These are phyloP conservation scores for Neonectria magnoliae DNA, from an alignment of 2,329 filamentous ascomycete species.

Conservation along the genomic window DNA sequence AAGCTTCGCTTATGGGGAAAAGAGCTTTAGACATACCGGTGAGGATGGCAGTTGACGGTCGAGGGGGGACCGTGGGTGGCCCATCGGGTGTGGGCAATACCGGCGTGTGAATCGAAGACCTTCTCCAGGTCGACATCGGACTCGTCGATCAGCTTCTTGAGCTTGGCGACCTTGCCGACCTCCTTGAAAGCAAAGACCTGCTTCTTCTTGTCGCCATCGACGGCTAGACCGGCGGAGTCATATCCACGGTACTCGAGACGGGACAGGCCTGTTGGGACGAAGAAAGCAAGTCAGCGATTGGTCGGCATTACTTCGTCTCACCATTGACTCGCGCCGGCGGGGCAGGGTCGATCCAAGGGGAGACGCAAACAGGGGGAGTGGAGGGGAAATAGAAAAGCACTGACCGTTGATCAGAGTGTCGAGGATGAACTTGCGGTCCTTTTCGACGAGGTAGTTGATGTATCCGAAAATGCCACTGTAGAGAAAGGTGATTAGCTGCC, in stretches of 20 bases:
- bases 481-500: constrained; percentile 41
- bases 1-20: constrained; percentile 3
- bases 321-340: constrained; percentile 40
- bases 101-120: constrained; percentile 96
- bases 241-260: constrained; percentile 99
- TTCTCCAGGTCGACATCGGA: constrained; percentile 86
- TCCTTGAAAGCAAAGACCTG: constrained; percentile 98
- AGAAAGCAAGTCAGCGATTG: constrained; percentile 32
- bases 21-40: constrained; percentile 72
- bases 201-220: constrained; percentile 99
- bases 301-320: constrained; percentile 40
- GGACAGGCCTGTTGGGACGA: constrained; percentile 74
- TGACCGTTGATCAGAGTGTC: constrained; percentile 95
- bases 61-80: constrained; percentile 96
- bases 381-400: constrained; percentile 46
- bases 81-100: constrained; percentile 99
- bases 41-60: constrained; percentile 95
- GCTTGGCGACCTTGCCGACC: constrained; percentile 97
- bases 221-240: constrained; percentile 93
- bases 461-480: constrained; percentile 94
- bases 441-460: constrained; percentile 99
- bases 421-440: constrained; percentile 95
- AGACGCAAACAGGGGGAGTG: constrained; percentile 29
- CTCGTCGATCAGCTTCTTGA: constrained; percentile 91
- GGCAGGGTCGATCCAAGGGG: constrained; percentile 36